phyloP scores from a whole-genome alignment of 805 yeast genomes.

The Zygosaccharomyces pseudorouxii region DNA sequence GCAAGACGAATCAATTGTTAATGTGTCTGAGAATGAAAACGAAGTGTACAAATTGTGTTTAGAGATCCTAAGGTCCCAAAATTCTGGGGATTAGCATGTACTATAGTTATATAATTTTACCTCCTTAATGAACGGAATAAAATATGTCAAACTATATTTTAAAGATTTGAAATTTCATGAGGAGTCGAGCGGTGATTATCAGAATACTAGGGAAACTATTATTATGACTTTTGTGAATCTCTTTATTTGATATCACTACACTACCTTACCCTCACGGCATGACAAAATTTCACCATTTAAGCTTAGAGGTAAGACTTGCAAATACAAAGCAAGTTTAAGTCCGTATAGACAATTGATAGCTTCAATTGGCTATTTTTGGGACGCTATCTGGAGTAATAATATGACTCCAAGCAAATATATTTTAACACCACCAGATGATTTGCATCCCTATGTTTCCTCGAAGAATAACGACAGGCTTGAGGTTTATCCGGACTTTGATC shows the following conservation, averaged over 20 bases:
- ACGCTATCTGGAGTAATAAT: neutral
- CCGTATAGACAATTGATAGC: neutral
- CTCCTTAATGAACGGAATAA: neutral
- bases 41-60: conserved; percentile 43
- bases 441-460: conserved; percentile 27
- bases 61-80: conserved; percentile 39
- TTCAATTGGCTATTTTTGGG: neutral
- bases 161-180: neutral
- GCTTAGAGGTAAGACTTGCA: neutral
- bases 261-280: conserved; percentile 4
- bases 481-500: conserved; percentile 35
- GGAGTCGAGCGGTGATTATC: neutral
- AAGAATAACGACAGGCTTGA: conserved; percentile 10
- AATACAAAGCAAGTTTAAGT: neutral
- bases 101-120: conserved; percentile 1
- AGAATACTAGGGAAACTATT: neutral
- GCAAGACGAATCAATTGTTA: conserved; percentile 21
- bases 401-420: conserved; percentile 29
- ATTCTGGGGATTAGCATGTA: neutral
- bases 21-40: conserved; percentile 37
- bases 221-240: neutral
- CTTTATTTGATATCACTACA: neutral
- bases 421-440: conserved; percentile 33
- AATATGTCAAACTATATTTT: neutral
- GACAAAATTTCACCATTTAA: conserved; percentile 6